Evolutionary conservation across 805 yeast species (phyloP).

Genomic region (Suhomyces xylopsoci): DNA sequence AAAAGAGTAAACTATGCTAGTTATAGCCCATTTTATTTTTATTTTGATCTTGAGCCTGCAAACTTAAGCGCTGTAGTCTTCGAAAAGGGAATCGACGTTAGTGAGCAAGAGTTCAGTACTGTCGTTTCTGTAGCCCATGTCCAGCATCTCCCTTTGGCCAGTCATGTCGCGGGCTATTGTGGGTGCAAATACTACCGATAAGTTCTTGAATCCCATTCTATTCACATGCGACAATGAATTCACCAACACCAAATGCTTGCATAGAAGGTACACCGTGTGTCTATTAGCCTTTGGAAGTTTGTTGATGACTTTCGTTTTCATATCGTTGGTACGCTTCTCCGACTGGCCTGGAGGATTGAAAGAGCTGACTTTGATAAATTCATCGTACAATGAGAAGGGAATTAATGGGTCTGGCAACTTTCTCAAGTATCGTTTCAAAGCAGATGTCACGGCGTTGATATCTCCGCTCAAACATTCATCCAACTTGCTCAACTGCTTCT

Average conservation of each 20-base stretch:
- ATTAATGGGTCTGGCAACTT: constrained; percentile 83
- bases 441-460: constrained; percentile 81
- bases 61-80: constrained; percentile 1
- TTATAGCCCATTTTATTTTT: neutral
- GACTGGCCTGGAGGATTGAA: constrained; percentile 18
- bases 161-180: constrained; percentile 76
- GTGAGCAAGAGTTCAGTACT: constrained; percentile 70
- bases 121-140: constrained; percentile 77
- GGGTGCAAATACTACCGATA: constrained; percentile 94
- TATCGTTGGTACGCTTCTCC: constrained; percentile 36
- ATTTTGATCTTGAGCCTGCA: neutral
- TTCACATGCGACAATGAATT: constrained; percentile 52
- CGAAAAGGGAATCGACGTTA: constrained; percentile 42
- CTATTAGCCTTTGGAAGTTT: constrained; percentile 68
- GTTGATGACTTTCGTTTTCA: constrained; percentile 43
- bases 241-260: constrained; percentile 64
- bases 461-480: constrained; percentile 54
- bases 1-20: neutral
- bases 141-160: constrained; percentile 79
- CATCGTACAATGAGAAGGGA: constrained; percentile 64
- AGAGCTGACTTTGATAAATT: constrained; percentile 55
- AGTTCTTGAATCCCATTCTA: constrained; percentile 78
- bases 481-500: constrained; percentile 28
- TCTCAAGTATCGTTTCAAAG: constrained; percentile 82
- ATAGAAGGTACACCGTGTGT: constrained; percentile 51